Conservation (phyloP, 2,329 filamentous ascomycete species). For the Trichoderma sp. region DNA sequence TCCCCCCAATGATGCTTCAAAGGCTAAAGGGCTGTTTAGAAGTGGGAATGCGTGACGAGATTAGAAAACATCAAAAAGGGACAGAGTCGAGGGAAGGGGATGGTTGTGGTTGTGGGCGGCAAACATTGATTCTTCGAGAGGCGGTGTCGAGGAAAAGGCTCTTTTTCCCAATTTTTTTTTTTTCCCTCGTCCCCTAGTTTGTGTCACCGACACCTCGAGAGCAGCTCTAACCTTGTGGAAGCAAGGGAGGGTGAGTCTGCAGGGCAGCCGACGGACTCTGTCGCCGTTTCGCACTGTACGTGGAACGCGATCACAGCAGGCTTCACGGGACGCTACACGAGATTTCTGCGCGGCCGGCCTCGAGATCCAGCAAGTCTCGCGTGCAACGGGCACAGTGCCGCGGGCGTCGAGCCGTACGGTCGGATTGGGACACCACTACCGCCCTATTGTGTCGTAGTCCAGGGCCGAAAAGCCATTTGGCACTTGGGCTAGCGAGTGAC, state of each 20-base stretch:
- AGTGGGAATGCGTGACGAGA: background rate
- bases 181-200: background rate
- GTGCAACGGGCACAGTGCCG: conserved; percentile 23
- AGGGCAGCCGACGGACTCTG: background rate
- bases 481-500: conserved; percentile 10
- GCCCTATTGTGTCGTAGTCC: conserved; percentile 16
- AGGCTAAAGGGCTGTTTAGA: background rate
- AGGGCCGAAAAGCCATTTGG: conserved; percentile 17
- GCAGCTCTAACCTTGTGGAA: background rate
- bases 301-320: background rate
- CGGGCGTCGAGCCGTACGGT: conserved; percentile 13
- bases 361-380: background rate
- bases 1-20: background rate
- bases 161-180: background rate
- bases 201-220: conserved; percentile 25
- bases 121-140: conserved; percentile 7
- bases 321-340: background rate
- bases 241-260: conserved; percentile 26
- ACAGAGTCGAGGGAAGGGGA: background rate
- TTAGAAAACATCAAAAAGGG: background rate
- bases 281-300: conserved; percentile 8
- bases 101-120: conserved; percentile 5
- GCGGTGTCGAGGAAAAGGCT: conserved; percentile 10
- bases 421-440: conserved; percentile 1
- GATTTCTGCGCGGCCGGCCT: background rate